Evolutionary conservation across 1,139 yeast genomes (phyloP), one percentile per base, ranked within the genome.

Genomic region (Protomyces macrosporus): DNA sequence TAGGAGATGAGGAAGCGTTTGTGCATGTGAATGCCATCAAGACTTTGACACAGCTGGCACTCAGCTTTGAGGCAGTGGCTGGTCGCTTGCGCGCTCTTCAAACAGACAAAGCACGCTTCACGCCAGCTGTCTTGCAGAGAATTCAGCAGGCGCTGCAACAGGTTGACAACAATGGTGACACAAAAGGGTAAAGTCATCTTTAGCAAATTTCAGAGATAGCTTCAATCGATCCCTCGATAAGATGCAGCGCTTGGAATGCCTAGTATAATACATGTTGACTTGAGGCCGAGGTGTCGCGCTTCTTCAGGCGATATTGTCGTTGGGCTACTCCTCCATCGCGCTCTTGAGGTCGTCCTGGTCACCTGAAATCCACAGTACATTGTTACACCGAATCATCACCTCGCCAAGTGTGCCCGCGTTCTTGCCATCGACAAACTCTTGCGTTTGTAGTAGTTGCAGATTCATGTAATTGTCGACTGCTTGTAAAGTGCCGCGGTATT

Each of bases 401-500:
- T 91, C 97, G 3, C 95, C 96, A 10, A 89, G 79, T 37, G 75
- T 71, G 53, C 89, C 90, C 65, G 84, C 80, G 55, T 83, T 70
- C 66, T 77, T 77, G 14, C 80, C 85, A 55, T 77, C 78, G 7
- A 84, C 78, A 58, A 79, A 77, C 74, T 90, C 96, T 62, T 78
- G 82, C 0, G 96, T 86, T 42, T 85, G 82, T 51, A 82, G 85
- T 51, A 93, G 77, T 72, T 90, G 91, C 48, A 93, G 70, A 72
- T 93, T 95, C 93, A 95, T 93, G 76, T 93, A 95, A 70, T 90
- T 89, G 73, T 93, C 99, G 36, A 90, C 87, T 0, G 96, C 85
- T 14, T 85, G 76, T 57, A 93, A 80, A n/a, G 93, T 73, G 90
- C 96, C 65, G 32, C 53, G 23, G 35, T 62, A 65, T n/a, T 96